Percentiles rank a stretch among this genome's conserved stretches.
These are phyloP conservation scores for Zelonia costaricensis DNA, from an alignment of 208 protist genomes.

Conservation along the genomic window DNA sequence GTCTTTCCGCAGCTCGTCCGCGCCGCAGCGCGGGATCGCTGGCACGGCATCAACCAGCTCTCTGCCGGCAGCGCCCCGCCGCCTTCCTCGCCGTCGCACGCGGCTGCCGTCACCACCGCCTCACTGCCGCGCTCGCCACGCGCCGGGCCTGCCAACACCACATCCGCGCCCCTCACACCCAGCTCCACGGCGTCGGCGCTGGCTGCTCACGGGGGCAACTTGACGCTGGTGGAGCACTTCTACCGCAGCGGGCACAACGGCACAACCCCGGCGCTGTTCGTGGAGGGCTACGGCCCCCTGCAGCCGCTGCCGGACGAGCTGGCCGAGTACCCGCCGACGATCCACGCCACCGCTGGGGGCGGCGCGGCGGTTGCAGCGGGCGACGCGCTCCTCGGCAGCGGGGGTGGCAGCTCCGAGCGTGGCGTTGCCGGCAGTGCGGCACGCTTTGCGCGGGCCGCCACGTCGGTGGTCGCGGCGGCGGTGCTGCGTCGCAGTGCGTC, in stretches of 20 bases:
- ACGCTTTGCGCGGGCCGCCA: not conserved
- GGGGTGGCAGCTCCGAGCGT: slow-evolving; percentile 2
- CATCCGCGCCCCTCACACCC: too few relatives aligned
- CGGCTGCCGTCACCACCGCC: too few relatives aligned
- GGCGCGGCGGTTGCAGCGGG: not conserved
- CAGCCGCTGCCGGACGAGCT: slow-evolving; percentile 20
- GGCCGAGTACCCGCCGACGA: slow-evolving; percentile 22
- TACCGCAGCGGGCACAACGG: slow-evolving; percentile 13
- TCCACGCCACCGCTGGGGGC: slow-evolving; percentile 4
- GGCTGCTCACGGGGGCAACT: not conserved
- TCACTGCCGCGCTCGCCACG: too few relatives aligned
- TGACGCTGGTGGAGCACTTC: slow-evolving; percentile 18
- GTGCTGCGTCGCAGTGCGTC: slow-evolving; percentile 16
- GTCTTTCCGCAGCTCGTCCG: slow-evolving; percentile 14
- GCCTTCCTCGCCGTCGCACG: not conserved
- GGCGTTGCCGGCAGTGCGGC: not conserved
- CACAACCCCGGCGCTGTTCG: slow-evolving; percentile 33
- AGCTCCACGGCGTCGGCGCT: not conserved
- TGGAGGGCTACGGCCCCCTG: slow-evolving; percentile 70
- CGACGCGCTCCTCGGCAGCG: not conserved
- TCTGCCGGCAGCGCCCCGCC: slow-evolving; percentile 15
- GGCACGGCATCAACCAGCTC: slow-evolving; percentile 28
- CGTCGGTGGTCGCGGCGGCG: slow-evolving; percentile 18
- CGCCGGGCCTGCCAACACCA: too few relatives aligned
- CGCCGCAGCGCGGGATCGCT: slow-evolving; percentile 29